phyloP scores from a whole-genome alignment of 768 basidiomycete genomes.

The Termitomyces titanicus region DNA sequence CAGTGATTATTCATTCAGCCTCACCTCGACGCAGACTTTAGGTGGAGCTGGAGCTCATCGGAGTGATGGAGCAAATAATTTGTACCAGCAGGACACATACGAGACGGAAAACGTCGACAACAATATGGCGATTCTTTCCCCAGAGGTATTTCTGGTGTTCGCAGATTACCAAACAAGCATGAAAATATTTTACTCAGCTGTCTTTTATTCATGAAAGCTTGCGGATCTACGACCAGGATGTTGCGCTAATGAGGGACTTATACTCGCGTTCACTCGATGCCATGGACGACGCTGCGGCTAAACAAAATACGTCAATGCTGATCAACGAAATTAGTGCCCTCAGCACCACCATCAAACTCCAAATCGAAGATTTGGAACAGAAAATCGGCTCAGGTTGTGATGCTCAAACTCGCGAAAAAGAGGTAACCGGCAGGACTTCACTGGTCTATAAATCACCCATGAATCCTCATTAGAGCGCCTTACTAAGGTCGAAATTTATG shows the following conservation, averaged over 20 bases:
- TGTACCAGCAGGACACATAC: constrained; percentile 64
- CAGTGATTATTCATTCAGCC: constrained; percentile 29
- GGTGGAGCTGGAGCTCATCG: constrained; percentile 43
- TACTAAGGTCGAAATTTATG: constrained; percentile 74
- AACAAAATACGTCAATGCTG: constrained; percentile 58
- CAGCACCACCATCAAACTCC: constrained; percentile 63
- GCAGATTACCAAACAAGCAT: neutral
- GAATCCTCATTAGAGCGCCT: constrained; percentile 44
- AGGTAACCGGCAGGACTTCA: constrained; percentile 38
- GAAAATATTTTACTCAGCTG: constrained; percentile 42
- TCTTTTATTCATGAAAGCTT: constrained; percentile 71
- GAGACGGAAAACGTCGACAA: constrained; percentile 72
- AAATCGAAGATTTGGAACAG: constrained; percentile 68
- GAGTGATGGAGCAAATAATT: constrained; percentile 50
- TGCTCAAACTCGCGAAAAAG: constrained; percentile 72
- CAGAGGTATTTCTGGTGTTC: constrained; percentile 37
- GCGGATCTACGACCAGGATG: constrained; percentile 63
- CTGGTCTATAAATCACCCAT: constrained; percentile 1
- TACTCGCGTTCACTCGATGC: constrained; percentile 75
- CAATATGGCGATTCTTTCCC: constrained; percentile 67
- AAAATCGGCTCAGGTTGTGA: constrained; percentile 65
- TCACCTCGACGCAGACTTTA: constrained; percentile 67
- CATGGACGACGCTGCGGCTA: constrained; percentile 64
- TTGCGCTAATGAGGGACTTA: constrained; percentile 63
- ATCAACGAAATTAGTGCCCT: constrained; percentile 69